Evolutionary conservation across 208 protist genomes (phyloP).

Genomic region (Porcisia deanei): DNA sequence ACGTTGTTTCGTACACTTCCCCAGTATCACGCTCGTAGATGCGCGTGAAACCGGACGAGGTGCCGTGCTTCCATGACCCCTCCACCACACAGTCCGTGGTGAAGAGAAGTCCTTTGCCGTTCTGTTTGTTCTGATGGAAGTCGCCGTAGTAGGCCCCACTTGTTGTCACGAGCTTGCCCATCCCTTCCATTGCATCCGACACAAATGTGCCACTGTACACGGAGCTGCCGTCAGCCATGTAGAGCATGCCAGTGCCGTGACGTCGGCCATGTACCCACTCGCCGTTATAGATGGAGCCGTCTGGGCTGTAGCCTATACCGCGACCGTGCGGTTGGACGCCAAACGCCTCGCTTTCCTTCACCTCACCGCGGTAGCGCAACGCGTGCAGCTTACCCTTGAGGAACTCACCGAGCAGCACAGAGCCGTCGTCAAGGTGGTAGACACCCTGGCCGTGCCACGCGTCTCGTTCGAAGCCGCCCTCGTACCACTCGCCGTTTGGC

Average conservation of each 20-base stretch:
- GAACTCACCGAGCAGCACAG: slow-evolving; percentile 67
- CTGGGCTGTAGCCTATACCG: slow-evolving; percentile 43
- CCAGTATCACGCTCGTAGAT: slow-evolving; percentile 51
- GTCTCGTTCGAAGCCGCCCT: slow-evolving; percentile 59
- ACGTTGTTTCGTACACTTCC: slow-evolving; percentile 79
- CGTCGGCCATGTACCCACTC: slow-evolving; percentile 76
- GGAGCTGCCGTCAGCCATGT: slow-evolving; percentile 32
- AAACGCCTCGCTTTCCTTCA: slow-evolving; percentile 34
- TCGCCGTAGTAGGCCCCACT: slow-evolving; percentile 71
- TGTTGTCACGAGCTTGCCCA: slow-evolving; percentile 55
- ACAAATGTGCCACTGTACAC: slow-evolving; percentile 82
- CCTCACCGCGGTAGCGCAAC: slow-evolving; percentile 75
- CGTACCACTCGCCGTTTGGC: slow-evolving; percentile 69
- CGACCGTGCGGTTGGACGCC: slow-evolving; percentile 58
- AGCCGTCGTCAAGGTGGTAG: slow-evolving; percentile 74
- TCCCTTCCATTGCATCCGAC: slow-evolving; percentile 54
- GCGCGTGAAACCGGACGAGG: slow-evolving; percentile 52
- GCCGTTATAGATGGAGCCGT: slow-evolving; percentile 75
- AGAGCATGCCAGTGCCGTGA: slow-evolving; percentile 79
- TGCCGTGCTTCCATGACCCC: slow-evolving; percentile 54
- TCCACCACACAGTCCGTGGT: slow-evolving; percentile 38
- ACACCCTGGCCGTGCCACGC: slow-evolving; percentile 60
- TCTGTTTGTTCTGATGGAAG: slow-evolving; percentile 59
- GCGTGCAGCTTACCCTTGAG: slow-evolving; percentile 35
- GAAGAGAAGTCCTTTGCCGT: slow-evolving; percentile 72